Conservation (phyloP, 1,284 basidiomycete genomes). For the Papiliotrema terrestris region DNA sequence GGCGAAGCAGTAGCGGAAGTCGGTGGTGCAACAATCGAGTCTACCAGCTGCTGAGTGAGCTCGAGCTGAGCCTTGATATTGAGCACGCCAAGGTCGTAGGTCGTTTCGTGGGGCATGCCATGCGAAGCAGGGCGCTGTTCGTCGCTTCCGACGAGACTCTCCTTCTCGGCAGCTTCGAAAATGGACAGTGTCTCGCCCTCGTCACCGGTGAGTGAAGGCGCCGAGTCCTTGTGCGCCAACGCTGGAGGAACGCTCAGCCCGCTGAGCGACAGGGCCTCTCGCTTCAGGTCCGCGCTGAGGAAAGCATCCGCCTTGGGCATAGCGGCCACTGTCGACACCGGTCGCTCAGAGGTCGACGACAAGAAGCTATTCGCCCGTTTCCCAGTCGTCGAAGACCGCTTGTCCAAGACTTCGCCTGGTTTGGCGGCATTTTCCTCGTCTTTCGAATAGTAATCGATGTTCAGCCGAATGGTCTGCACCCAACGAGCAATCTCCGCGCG, state of each 20-base stretch:
- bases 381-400: neutral
- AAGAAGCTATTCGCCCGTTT: slow-evolving; percentile 21
- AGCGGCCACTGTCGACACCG: slow-evolving; percentile 16
- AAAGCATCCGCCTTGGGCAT: slow-evolving; percentile 35
- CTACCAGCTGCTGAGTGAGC: slow-evolving; percentile 65
- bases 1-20: slow-evolving; percentile 35
- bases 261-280: slow-evolving; percentile 52
- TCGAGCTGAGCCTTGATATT: slow-evolving; percentile 75
- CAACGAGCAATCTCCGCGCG: slow-evolving; percentile 85
- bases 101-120: slow-evolving; percentile 62
- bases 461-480: slow-evolving; percentile 69
- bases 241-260: slow-evolving; percentile 19
- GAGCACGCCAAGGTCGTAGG: slow-evolving; percentile 72
- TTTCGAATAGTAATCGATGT: slow-evolving; percentile 61
- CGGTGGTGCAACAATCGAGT: slow-evolving; percentile 50
- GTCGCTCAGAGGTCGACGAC: slow-evolving; percentile 10
- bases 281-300: slow-evolving; percentile 41
- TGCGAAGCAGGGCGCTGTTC: slow-evolving; percentile 5
- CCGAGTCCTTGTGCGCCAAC: slow-evolving; percentile 7
- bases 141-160: slow-evolving; percentile 18
- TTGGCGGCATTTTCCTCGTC: slow-evolving; percentile 1
- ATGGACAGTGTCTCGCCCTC: slow-evolving; percentile 25
- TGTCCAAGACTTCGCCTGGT: neutral
- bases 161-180: slow-evolving; percentile 27
- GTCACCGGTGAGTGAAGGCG: slow-evolving; percentile 19